A percentile compares a stretch with the other conserved stretches of the same genome.
Conservation (phyloP, 768 basidiomycete species). For the Dacryopinax primogenitus region DNA sequence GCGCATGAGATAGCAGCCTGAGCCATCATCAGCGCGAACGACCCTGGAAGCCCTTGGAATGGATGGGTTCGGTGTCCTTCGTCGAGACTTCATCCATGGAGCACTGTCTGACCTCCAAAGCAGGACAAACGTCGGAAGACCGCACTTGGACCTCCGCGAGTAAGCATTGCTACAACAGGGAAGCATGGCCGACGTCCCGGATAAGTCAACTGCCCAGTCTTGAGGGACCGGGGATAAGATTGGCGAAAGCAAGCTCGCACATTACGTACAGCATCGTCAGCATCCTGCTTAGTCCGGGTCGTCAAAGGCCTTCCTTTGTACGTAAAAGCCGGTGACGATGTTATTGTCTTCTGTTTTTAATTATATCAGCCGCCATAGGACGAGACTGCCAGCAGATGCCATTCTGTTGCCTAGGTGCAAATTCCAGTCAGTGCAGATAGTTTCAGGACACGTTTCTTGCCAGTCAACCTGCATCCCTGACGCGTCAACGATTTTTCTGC, state of each 20-base stretch:
- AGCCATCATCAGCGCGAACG: too few relatives aligned
- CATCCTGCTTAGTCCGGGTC: background rate
- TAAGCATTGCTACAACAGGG: background rate
- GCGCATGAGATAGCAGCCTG: too few relatives aligned
- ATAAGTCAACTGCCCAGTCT: background rate
- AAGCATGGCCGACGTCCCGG: background rate
- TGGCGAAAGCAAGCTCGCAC: background rate
- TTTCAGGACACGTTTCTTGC: background rate
- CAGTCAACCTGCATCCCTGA: background rate
- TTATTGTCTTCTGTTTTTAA: slow-evolving; percentile 1
- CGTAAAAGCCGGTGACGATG: background rate
- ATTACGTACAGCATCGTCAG: background rate
- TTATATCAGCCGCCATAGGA: background rate
- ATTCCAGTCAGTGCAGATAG: background rate
- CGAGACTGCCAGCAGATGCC: background rate
- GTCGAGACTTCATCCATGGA: too few relatives aligned
- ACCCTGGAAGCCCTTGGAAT: too few relatives aligned
- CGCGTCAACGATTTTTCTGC: too few relatives aligned
- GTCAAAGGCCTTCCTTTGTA: background rate
- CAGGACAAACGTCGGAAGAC: too few relatives aligned
- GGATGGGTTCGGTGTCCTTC: too few relatives aligned
- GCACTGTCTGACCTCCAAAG: too few relatives aligned
- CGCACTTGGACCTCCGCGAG: background rate
- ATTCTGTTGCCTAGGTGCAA: background rate
- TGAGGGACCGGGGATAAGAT: background rate